These are phyloP conservation scores for Lathyrus tuberosus DNA, from an alignment of 306 rosid species.

Conservation along the genomic window DNA sequence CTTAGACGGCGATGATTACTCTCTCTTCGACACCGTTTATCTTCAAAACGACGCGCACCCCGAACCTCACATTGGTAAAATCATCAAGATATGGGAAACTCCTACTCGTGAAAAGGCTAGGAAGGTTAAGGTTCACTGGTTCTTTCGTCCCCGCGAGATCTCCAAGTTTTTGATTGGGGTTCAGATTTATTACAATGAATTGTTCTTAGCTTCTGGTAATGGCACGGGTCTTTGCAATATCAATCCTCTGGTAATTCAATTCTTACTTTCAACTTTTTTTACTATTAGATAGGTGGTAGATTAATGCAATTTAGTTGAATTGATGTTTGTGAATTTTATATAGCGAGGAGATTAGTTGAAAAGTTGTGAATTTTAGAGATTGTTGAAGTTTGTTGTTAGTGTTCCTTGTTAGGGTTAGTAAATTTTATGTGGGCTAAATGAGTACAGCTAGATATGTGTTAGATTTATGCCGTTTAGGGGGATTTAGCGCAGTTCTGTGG, in stretches of 20 bases:
- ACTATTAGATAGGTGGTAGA: too few relatives aligned
- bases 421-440: background rate
- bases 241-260: constrained; percentile 69
- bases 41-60: constrained; percentile 44
- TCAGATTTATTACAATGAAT: constrained; percentile 47
- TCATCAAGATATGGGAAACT: constrained; percentile 74
- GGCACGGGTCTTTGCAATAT: constrained; percentile 71
- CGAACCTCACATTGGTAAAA: constrained; percentile 70
- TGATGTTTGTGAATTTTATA: background rate
- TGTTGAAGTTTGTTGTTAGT: background rate
- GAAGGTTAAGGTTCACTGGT: constrained; percentile 78
- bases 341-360: too few relatives aligned
- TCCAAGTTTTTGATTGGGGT: constrained; percentile 41
- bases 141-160: constrained; percentile 70
- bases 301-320: background rate
- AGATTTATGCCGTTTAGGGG: too few relatives aligned
- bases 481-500: too few relatives aligned
- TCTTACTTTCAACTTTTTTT: background rate
- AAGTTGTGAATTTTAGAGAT: background rate
- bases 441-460: too few relatives aligned
- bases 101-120: constrained; percentile 44
- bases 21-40: constrained; percentile 64
- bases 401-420: background rate
- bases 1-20: constrained; percentile 56
- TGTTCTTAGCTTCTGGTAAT: constrained; percentile 73